Evolutionary conservation across 257 asterid genomes (phyloP).

Genomic region (Solanum paucissectum): DNA sequence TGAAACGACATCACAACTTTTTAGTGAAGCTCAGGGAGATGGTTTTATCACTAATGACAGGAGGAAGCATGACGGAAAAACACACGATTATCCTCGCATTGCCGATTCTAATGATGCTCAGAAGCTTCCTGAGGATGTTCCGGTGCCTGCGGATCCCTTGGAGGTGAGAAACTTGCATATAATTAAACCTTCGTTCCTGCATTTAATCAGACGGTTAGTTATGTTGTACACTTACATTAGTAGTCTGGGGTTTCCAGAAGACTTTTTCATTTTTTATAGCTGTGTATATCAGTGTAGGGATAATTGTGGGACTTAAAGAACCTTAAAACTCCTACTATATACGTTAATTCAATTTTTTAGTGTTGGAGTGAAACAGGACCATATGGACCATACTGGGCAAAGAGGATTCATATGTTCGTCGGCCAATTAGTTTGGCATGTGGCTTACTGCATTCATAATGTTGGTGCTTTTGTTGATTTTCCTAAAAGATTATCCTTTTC

Average conservation of each 20-base stretch:
- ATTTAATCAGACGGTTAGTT: neutral
- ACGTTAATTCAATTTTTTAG: neutral
- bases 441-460: neutral
- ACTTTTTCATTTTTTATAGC: neutral
- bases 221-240: neutral
- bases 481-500: neutral
- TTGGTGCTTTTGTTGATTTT: neutral
- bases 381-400: neutral
- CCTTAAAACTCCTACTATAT: neutral
- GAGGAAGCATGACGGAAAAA: constrained; percentile 34
- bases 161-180: constrained; percentile 39
- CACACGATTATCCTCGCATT: constrained; percentile 21
- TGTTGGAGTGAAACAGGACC: neutral
- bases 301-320: neutral
- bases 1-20: constrained; percentile 96
- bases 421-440: neutral
- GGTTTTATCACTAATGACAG: constrained; percentile 43
- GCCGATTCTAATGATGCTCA: constrained; percentile 25
- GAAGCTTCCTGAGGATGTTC: constrained; percentile 30
- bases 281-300: neutral
- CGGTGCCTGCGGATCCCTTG: constrained; percentile 57
- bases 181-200: neutral
- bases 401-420: neutral
- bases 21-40: constrained; percentile 62
- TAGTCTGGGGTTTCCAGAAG: neutral